Conservation (phyloP, 495 filamentous ascomycete species). For the Aspergillus sclerotioniger region DNA sequence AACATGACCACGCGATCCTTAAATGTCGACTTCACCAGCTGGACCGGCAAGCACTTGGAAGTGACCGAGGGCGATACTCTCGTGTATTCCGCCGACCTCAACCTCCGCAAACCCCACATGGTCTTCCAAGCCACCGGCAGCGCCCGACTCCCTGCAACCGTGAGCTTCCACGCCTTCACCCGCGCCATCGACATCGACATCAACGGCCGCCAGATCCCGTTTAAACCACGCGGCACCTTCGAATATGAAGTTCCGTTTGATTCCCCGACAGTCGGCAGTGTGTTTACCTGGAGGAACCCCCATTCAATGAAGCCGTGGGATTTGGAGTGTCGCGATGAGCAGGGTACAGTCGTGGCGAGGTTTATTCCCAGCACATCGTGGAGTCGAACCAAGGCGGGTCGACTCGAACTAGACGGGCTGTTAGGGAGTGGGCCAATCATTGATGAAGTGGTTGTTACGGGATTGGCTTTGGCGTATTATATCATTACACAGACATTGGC, state of each 20-base stretch:
- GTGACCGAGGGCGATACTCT: constrained; percentile 12
- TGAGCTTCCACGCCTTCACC: constrained; percentile 14
- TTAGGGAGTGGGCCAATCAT: background rate
- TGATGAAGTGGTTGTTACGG: constrained; percentile 20
- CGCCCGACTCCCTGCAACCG: constrained; percentile 12
- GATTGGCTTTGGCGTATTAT: constrained; percentile 16
- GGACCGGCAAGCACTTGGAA: constrained; percentile 12
- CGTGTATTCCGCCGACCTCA: constrained; percentile 16
- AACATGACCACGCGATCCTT: background rate
- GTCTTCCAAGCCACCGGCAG: constrained; percentile 11
- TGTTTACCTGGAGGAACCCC: constrained; percentile 7
- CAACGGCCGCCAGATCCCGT: constrained; percentile 12
- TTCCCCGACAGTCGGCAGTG: constrained; percentile 3
- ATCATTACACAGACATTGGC: constrained; percentile 7
- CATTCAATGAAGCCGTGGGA: background rate
- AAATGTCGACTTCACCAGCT: constrained; percentile 17
- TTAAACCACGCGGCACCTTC: constrained; percentile 1
- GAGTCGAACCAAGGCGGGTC: constrained; percentile 14
- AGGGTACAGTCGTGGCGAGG: background rate
- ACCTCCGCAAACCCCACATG: constrained; percentile 17
- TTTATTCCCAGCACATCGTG: background rate
- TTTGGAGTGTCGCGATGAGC: constrained; percentile 11
- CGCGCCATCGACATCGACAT: constrained; percentile 15
- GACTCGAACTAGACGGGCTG: constrained; percentile 8
- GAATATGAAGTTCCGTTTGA: constrained; percentile 8